Evolutionary conservation across 2,329 filamentous ascomycete genomes (phyloP).

Genomic region (Dothiorella sarmentorum): DNA sequence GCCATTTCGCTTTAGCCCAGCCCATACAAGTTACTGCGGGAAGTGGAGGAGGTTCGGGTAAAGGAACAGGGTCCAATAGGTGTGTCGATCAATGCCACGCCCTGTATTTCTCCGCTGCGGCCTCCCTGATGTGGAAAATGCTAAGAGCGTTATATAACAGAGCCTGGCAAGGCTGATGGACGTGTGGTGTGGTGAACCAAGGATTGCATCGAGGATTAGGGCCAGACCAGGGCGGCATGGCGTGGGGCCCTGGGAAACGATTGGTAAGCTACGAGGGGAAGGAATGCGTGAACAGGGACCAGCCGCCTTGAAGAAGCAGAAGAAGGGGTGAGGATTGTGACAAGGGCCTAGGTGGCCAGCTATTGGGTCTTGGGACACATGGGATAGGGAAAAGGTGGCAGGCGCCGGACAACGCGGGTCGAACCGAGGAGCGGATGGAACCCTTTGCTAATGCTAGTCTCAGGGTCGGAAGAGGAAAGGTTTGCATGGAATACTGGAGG

Average conservation of each 20-base stretch:
- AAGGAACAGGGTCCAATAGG: not conserved
- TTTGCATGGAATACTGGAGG: not conserved
- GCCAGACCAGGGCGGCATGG: not conserved
- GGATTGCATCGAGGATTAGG: not conserved
- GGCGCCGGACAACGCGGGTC: slow-evolving; percentile 1
- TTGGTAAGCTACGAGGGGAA: not conserved
- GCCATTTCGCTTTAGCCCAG: not conserved
- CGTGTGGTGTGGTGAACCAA: not conserved
- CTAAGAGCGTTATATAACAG: not conserved
- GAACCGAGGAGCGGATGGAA: slow-evolving; percentile 6
- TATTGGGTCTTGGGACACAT: not conserved
- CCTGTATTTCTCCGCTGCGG: slow-evolving; percentile 4
- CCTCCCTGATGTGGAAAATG: not conserved
- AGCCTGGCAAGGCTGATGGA: not conserved
- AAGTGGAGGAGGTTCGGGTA: not conserved
- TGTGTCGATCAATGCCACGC: not conserved
- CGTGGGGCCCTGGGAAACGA: not conserved
- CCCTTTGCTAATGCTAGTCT: not conserved
- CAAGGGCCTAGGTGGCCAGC: not conserved
- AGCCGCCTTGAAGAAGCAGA: not conserved
- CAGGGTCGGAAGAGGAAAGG: not conserved
- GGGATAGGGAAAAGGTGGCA: not conserved
- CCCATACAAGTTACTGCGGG: too few species aligned
- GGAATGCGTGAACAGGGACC: not conserved
- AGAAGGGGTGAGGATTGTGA: not conserved